Evolutionary conservation across 2,329 filamentous ascomycete species (phyloP), one percentile per base, ranked within the genome.

Genomic region (Sordariomycetes sp.): DNA sequence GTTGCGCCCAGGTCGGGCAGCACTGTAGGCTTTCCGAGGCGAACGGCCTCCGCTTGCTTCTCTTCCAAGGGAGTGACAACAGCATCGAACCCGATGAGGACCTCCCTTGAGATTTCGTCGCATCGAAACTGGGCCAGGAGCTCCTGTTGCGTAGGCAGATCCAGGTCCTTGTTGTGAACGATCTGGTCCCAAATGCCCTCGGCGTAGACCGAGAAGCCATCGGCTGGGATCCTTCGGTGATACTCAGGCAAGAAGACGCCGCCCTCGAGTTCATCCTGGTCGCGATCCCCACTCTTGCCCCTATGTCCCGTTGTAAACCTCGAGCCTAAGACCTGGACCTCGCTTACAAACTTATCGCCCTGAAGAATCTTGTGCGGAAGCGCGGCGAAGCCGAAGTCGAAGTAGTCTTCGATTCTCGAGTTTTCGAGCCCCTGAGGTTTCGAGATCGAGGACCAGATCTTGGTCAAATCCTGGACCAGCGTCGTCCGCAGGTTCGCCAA

Each of bases 161-260:
- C 92, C 35, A 98, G 70, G 51, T 98, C 92, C 61, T 98, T 98
- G 70, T 98, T 98, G 66, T 90, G 84, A 48, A 94, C 88, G 53
- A 98, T 98, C 61, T 96, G 90, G 50, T 96, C 88, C 92, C 92
- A 98, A 29, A 98, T 78, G 26, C 88, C 86, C 54, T 92, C 79
- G 1, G 92, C 88, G 49, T 98, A 98, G 39, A 87, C 72, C 0
- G 90, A 85, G 53, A 96, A 92, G n/a, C 92, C 92, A 57, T 98
- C 92, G 8, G 92, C 92, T 9, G 92, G 92, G 42, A 98, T 98
- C 37, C 92, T 75, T 40, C 92, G 75, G 61, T 98, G 92, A 55
- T 98, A 98, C 49, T 95, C 88, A 16, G 92, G 82, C 28, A 96
- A 64, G 54, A 98, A 92, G 5, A 98, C 74, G 5, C 84, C 84